phyloP scores from a whole-genome alignment of 2,329 filamentous ascomycete genomes.

The Colletotrichum sp. region DNA sequence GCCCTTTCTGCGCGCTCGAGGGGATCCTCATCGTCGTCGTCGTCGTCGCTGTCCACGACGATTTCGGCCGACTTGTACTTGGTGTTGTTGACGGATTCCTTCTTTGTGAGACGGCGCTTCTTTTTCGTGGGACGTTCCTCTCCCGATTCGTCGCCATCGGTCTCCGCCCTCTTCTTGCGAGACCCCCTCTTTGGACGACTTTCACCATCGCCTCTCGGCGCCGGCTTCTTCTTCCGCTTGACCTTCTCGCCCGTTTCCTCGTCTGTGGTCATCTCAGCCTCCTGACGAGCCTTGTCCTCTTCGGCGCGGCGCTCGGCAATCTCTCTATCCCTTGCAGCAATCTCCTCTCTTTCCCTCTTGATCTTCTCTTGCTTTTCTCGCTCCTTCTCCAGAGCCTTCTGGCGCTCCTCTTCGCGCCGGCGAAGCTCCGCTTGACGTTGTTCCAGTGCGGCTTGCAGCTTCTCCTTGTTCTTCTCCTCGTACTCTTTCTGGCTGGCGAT shows the following conservation, averaged over 20 bases:
- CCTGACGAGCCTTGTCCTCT: constrained; percentile 70
- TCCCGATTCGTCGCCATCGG: constrained; percentile 51
- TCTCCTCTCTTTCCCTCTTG: constrained; percentile 82
- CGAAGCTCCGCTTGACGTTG: constrained; percentile 81
- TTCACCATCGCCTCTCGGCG: constrained; percentile 33
- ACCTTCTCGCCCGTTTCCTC: constrained; percentile 81
- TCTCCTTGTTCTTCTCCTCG: constrained; percentile 90
- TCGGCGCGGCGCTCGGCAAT: constrained; percentile 74
- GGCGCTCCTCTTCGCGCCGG: constrained; percentile 77
- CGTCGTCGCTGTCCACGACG: constrained; percentile 77
- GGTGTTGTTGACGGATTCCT: constrained; percentile 46
- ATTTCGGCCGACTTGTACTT: constrained; percentile 91
- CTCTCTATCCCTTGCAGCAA: constrained; percentile 76
- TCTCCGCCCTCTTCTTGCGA: constrained; percentile 61
- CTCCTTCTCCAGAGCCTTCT: constrained; percentile 70
- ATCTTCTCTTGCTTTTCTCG: constrained; percentile 80
- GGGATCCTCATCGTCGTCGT: constrained; percentile 48
- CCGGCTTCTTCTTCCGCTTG: constrained; percentile 75
- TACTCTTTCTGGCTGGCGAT: constrained; percentile 87
- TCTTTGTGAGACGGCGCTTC: constrained; percentile 59
- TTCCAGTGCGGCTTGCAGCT: constrained; percentile 80
- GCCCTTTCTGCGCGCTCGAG: constrained; percentile 51
- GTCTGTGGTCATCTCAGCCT: constrained; percentile 83
- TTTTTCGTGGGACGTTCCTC: constrained; percentile 64
- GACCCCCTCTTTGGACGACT: constrained; percentile 50